Percentiles rank a stretch among this genome's conserved stretches.
These are phyloP conservation scores for Tulasnella sp. DNA, from an alignment of 768 basidiomycete species.

Conservation along the genomic window DNA sequence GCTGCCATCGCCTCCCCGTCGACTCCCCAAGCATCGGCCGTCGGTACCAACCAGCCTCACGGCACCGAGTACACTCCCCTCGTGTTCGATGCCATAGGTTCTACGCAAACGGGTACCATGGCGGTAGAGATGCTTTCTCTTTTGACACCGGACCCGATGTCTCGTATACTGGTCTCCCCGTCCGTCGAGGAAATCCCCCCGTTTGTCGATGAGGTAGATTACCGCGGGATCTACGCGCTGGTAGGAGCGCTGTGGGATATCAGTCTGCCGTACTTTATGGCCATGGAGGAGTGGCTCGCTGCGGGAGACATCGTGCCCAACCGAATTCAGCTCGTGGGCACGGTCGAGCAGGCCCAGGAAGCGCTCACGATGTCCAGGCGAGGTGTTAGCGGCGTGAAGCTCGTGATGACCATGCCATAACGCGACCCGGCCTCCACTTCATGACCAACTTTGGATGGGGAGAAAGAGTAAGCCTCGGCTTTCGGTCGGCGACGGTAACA, in stretches of 20 bases:
- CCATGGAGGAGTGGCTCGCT: slow-evolving; percentile 5
- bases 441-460: not conserved
- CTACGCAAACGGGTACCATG: not conserved
- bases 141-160: slow-evolving; percentile 1
- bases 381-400: slow-evolving; percentile 13
- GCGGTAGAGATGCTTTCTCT: not conserved
- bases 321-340: not conserved
- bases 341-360: not conserved
- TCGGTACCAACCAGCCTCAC: not conserved
- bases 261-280: not conserved
- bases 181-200: not conserved
- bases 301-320: not conserved
- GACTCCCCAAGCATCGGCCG: not conserved
- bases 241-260: slow-evolving; percentile 2
- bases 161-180: not conserved
- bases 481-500: not conserved
- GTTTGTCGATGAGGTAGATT: not conserved
- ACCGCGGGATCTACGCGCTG: slow-evolving; percentile 5
- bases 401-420: not conserved
- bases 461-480: not conserved
- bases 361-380: not conserved
- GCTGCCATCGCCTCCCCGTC: not conserved
- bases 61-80: not conserved
- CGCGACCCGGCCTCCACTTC: not conserved
- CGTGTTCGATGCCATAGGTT: slow-evolving; percentile 13